Conservation (phyloP, 2,329 filamentous ascomycete species). For the Trichoderma sp. region DNA sequence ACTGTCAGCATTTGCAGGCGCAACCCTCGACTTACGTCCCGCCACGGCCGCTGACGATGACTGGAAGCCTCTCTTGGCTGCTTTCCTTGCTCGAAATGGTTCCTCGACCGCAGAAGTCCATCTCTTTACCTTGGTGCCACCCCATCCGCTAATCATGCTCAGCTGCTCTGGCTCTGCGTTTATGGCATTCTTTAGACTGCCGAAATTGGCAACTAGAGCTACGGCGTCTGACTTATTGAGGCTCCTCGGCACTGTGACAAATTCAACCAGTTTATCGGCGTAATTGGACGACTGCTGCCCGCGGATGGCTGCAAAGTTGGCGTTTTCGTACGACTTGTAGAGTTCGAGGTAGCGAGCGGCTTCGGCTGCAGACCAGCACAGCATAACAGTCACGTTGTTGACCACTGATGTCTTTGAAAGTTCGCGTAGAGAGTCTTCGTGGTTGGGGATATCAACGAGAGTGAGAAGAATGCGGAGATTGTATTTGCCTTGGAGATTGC, state of each 20-base stretch:
- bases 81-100: constrained; percentile 74
- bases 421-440: constrained; percentile 85
- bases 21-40: not conserved
- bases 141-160: constrained; percentile 83
- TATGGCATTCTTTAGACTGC: constrained; percentile 78
- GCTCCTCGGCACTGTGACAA: constrained; percentile 82
- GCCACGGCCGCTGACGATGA: not conserved
- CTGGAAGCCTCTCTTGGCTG: constrained; percentile 47
- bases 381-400: constrained; percentile 86
- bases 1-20: constrained; percentile 9
- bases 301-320: constrained; percentile 73
- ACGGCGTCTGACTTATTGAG: constrained; percentile 96
- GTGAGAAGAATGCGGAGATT: constrained; percentile 79
- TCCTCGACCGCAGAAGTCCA: constrained; percentile 82
- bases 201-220: constrained; percentile 86
- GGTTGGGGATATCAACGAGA: constrained; percentile 93
- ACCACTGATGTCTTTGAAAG: constrained; percentile 88
- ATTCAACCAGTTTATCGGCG: constrained; percentile 82
- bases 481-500: constrained; percentile 79
- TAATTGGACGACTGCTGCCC: constrained; percentile 82
- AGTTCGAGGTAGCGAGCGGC: constrained; percentile 90
- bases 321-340: constrained; percentile 92
- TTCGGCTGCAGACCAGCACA: constrained; percentile 93
- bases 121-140: constrained; percentile 85
- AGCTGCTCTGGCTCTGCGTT: constrained; percentile 88